These are phyloP conservation scores for Alternaria sp. DNA, from an alignment of 2,329 filamentous ascomycete genomes.

Conservation along the genomic window DNA sequence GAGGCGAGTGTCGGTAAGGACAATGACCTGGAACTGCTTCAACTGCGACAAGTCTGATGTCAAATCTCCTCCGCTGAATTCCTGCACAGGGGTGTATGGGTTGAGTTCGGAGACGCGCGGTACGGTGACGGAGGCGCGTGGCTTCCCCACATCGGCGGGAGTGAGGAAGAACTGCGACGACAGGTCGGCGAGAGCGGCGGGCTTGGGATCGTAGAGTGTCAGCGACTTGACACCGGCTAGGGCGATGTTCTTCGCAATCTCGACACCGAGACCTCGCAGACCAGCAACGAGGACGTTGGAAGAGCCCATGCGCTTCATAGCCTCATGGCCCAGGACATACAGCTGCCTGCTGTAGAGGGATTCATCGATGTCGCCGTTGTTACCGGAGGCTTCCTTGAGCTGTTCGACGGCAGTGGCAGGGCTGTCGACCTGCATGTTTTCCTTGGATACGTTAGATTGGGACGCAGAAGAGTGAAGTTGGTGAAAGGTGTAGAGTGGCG, in stretches of 20 bases:
- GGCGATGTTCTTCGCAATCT: slow-evolving; percentile 98
- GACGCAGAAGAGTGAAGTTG: slow-evolving; percentile 3
- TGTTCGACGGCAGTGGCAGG: slow-evolving; percentile 64
- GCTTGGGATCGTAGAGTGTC: slow-evolving; percentile 87
- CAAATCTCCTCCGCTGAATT: slow-evolving; percentile 71
- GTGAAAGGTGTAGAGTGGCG: background rate
- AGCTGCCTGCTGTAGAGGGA: slow-evolving; percentile 72
- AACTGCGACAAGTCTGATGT: slow-evolving; percentile 79
- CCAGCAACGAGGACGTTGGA: slow-evolving; percentile 94
- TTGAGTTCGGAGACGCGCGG: slow-evolving; percentile 94
- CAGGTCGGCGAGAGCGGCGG: slow-evolving; percentile 83
- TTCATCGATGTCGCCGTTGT: slow-evolving; percentile 69
- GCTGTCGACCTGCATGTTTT: slow-evolving; percentile 69
- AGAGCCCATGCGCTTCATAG: slow-evolving; percentile 98
- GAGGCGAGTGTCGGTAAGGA: slow-evolving; percentile 83
- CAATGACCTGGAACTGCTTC: slow-evolving; percentile 90
- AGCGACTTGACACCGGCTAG: slow-evolving; percentile 98
- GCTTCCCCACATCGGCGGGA: slow-evolving; percentile 86
- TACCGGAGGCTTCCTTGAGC: slow-evolving; percentile 57
- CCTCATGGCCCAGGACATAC: slow-evolving; percentile 75
- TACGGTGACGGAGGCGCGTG: slow-evolving; percentile 83
- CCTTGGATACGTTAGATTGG: slow-evolving; percentile 43
- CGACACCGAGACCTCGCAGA: slow-evolving; percentile 91
- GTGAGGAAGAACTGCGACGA: slow-evolving; percentile 98
- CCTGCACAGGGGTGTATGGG: slow-evolving; percentile 87